These are phyloP conservation scores for Hymenotorrendiella dingleyae DNA, from an alignment of 2,329 filamentous ascomycete genomes.

Conservation along the genomic window DNA sequence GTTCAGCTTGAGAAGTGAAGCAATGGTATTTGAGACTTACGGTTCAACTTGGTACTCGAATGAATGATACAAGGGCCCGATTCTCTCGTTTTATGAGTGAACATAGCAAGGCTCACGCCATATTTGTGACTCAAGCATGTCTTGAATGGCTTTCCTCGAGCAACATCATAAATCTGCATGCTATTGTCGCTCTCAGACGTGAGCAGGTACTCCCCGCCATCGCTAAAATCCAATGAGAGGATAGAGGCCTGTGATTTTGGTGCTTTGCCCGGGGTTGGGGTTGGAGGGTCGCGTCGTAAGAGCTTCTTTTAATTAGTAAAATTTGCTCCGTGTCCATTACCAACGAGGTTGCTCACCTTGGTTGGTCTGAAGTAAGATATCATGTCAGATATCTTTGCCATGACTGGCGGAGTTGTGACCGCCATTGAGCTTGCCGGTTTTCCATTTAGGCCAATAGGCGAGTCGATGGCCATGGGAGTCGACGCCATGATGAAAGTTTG, in stretches of 20 bases:
- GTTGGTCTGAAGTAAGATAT: constrained; percentile 73
- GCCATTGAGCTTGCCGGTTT: constrained; percentile 16
- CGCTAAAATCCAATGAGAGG: constrained; percentile 92
- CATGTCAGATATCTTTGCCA: constrained; percentile 68
- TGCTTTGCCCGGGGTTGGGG: constrained; percentile 33
- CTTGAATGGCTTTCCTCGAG: constrained; percentile 84
- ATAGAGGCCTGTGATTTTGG: constrained; percentile 48
- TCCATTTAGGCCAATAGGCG: constrained; percentile 25
- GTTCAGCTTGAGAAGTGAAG: not conserved
- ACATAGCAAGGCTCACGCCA: constrained; percentile 86
- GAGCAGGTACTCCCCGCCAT: constrained; percentile 87
- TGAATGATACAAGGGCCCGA: constrained; percentile 75
- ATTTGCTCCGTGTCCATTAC: not conserved
- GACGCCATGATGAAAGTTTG: constrained; percentile 21
- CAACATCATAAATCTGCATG: constrained; percentile 91
- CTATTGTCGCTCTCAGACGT: constrained; percentile 90
- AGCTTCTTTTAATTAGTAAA: constrained; percentile 37
- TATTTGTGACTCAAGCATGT: constrained; percentile 93
- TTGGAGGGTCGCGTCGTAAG: constrained; percentile 51
- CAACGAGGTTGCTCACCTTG: constrained; percentile 50
- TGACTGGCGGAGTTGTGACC: too few relatives aligned
- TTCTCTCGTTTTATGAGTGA: constrained; percentile 34
- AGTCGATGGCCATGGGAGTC: constrained; percentile 30
- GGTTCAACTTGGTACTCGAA: constrained; percentile 90
- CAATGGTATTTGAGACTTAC: constrained; percentile 39